These are phyloP conservation scores for Candida loeiensis DNA, from an alignment of 805 yeast genomes.

Conservation along the genomic window DNA sequence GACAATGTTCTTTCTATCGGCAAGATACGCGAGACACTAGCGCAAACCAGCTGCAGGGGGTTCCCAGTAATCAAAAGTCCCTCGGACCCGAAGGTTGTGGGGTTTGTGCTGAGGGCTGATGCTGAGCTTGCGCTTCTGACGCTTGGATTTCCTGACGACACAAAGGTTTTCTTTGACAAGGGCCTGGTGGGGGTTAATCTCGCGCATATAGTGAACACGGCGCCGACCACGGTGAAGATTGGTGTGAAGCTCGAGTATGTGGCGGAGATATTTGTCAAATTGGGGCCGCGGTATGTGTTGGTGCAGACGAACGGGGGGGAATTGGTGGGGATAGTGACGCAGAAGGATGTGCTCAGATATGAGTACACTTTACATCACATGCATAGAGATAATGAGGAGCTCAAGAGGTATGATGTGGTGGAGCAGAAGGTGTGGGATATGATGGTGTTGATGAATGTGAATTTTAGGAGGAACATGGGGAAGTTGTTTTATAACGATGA, in stretches of 20 bases:
- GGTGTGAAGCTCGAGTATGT: conserved; percentile 56
- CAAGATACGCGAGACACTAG: conserved; percentile 30
- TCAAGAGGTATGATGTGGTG: conserved; percentile 14
- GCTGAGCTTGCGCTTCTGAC: conserved; percentile 16
- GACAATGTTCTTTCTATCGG: conserved; percentile 24
- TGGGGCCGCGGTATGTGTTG: conserved; percentile 76
- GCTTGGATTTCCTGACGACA: background rate
- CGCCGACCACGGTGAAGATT: conserved; percentile 60
- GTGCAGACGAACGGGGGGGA: conserved; percentile 56
- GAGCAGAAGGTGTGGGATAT: conserved; percentile 38
- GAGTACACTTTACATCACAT: conserved; percentile 39
- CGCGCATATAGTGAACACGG: conserved; percentile 40
- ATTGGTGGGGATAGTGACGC: conserved; percentile 72
- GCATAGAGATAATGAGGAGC: conserved; percentile 14
- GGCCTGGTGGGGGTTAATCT: conserved; percentile 18
- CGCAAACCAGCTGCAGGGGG: conserved; percentile 37
- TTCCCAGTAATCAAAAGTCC: conserved; percentile 52
- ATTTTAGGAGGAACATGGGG: conserved; percentile 24
- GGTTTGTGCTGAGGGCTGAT: conserved; percentile 45
- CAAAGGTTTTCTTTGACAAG: conserved; percentile 4
- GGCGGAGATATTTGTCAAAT: conserved; percentile 63
- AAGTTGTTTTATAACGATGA: conserved; percentile 31
- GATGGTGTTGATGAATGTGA: conserved; percentile 19
- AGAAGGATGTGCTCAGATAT: conserved; percentile 76
- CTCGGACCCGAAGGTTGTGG: conserved; percentile 38